Evolutionary conservation across 164 flowering plant species (phyloP), one percentile per base, ranked within the genome.

Genomic region (Liriodendron chinense): DNA sequence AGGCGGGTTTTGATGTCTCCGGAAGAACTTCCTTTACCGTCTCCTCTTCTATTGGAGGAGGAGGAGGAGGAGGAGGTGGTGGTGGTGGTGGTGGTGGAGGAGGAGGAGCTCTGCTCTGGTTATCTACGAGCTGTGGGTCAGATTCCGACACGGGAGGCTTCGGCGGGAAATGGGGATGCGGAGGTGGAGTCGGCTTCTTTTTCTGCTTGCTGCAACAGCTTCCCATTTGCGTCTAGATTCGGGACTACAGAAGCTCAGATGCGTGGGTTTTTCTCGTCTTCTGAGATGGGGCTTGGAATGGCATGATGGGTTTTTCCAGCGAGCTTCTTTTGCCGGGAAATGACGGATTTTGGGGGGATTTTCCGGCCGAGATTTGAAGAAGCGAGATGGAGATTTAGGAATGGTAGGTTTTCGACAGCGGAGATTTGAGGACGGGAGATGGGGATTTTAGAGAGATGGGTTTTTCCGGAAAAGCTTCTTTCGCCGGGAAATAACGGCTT

Each of bases 11-110:
- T 28, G 69, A 18, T 2, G 88, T 86, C 66, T 88, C 93, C 0
- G 91, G 83, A 68, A 91, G 89, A 18, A 91, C 91, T 83, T 91
- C 92, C 70, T 91, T 91, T 8, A 91, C 95, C 2, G 85, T 77
- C 70, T 91, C 92, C 73, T 89, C 90, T 72, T 87, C 92, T 1
- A 59, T 65, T 64, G 71, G 76, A 75, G 69, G 73, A 67, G 70
- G 16, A 9, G 67, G 25, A 7, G 25, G 67, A 0, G 67, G 67
- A 6, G 65, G 65, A 63, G 22, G 24, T 63, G 24, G 23, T 5
- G n/a, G 28, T 70, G 63, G 47, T 59, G 34, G 47, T 74, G 53
- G 24, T 63, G 24, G 23, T 64, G 71, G 76, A 75, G 69, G 72
- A 64, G 48, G 61, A 25, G 49, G 77, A 50, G 18, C 47, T 14